A percentile compares a stretch with the other conserved stretches of the same genome.
phyloP scores from a whole-genome alignment of 2,329 filamentous ascomycete genomes.

The Fusarium sp. region DNA sequence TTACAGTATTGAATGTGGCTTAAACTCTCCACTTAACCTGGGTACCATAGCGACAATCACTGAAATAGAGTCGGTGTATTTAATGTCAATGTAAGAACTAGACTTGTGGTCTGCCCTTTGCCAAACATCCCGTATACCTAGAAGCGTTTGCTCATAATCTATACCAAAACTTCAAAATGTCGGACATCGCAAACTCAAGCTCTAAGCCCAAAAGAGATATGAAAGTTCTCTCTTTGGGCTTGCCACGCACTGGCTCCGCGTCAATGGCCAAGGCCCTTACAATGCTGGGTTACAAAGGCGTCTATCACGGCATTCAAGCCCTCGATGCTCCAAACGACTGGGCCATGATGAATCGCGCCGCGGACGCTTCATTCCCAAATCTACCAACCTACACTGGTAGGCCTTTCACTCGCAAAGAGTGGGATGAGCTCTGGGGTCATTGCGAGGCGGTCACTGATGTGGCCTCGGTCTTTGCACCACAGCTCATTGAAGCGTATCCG shows the following conservation, averaged over 20 bases:
- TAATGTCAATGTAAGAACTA: no score
- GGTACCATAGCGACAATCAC: no score
- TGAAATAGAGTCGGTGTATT: no score
- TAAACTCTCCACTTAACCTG: no score
- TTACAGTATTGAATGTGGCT: no score
- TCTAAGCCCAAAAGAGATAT: conserved; percentile 42
- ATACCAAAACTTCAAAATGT: neutral
- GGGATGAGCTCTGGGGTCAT: conserved; percentile 53
- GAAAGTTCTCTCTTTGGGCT: conserved; percentile 52
- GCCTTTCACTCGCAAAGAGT: conserved; percentile 49
- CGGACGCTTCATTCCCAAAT: conserved; percentile 51
- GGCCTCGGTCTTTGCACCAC: conserved; percentile 48
- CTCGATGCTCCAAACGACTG: conserved; percentile 47
- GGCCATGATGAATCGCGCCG: conserved; percentile 47
- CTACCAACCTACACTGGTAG: conserved; percentile 50
- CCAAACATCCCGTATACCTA: no score
- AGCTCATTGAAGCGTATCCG: conserved; percentile 52
- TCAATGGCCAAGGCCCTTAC: conserved; percentile 55
- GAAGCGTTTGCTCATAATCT: no score
- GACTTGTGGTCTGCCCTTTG: no score
- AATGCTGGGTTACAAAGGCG: conserved; percentile 53
- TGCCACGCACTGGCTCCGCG: conserved; percentile 53
- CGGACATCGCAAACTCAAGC: neutral
- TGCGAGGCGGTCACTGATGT: conserved; percentile 54
- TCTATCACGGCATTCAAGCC: conserved; percentile 52